Base-by-base conservation (phyloP, 371 early-diverging fungal genomes). In the Rhizopus stolonifer region DNA sequence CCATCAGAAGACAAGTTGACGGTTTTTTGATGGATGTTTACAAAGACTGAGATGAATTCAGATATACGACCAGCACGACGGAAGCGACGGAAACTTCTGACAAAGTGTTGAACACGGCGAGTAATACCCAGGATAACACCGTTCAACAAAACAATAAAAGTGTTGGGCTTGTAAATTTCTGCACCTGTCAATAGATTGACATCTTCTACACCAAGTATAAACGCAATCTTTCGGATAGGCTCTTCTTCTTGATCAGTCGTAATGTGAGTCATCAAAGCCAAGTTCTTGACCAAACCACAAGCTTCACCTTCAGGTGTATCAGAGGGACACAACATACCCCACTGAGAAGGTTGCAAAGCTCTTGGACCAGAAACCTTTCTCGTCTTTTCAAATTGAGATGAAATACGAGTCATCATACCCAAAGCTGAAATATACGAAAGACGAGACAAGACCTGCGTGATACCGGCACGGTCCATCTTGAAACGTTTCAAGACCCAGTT, bases 231-330 rank as follows among this genome's bases (percentile, higher is more conserved):
- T 55, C 81, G 70, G 22, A 96, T 80, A 2, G 91, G 85, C 7
- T 80, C 87, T 60, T 92, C 89, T 46, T 93, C 93, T 50, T 89
- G 85, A 62, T 98, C 98, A 2, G 95, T 96, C 0, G 99, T 99
- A 72, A 99, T 98, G 77, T 99, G 99, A 9, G 99, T 92, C 92
- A 99, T 94, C 38, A 99, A 75, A 0, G 99, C 99, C 76, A 99
- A 79, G 61, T 99, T 99, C 83, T 99, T 99, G 40, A 99, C 97
- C 49, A 99, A 83, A 63, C 99, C 99, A 78, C 99, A 99, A 0
- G 95, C 95, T 83, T 99, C 99, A 64, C 99, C 99, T 89, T 99
- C 99, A 5, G 99, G 99, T 3, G 99, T 99, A 74, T 99, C 99
- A 0, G 95, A 91, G 0, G 99, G 96, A 73, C 99, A 99, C 49